phyloP scores from a whole-genome alignment of 2,329 filamentous ascomycete species.

The Alternaria viburni region DNA sequence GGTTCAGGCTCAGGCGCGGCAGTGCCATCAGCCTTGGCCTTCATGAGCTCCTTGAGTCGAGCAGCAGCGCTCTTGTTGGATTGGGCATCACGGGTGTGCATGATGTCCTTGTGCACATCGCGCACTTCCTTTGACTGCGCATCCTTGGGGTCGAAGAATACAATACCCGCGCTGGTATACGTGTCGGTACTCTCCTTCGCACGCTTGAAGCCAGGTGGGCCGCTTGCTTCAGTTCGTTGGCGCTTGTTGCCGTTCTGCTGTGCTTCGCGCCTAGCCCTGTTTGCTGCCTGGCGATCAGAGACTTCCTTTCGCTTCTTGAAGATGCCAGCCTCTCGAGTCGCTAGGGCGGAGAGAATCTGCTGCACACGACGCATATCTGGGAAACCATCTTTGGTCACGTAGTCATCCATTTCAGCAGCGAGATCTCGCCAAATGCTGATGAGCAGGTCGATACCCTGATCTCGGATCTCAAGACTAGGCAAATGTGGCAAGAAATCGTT shows the following conservation, averaged over 20 bases:
- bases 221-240: constrained; percentile 40
- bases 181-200: constrained; percentile 45
- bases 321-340: constrained; percentile 91
- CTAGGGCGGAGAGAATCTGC: constrained; percentile 83
- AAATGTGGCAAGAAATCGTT: constrained; percentile 98
- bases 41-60: constrained; percentile 75
- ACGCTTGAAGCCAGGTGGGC: constrained; percentile 38
- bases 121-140: constrained; percentile 47
- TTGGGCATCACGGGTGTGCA: constrained; percentile 74
- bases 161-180: constrained; percentile 42
- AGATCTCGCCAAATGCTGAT: constrained; percentile 98
- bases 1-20: constrained; percentile 33
- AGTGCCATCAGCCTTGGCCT: constrained; percentile 53
- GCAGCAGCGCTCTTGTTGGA: constrained; percentile 96
- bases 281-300: constrained; percentile 82
- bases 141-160: constrained; percentile 47
- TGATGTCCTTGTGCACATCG: constrained; percentile 82
- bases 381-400: constrained; percentile 92
- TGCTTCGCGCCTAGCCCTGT: constrained; percentile 62
- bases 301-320: constrained; percentile 86
- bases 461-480: constrained; percentile 95
- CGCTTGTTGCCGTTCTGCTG: constrained; percentile 44
- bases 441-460: constrained; percentile 95
- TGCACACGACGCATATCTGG: constrained; percentile 89
- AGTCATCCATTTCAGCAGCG: constrained; percentile 88